phyloP scores from a whole-genome alignment of 1,139 yeast species.

The Suhomyces coccinellae region DNA sequence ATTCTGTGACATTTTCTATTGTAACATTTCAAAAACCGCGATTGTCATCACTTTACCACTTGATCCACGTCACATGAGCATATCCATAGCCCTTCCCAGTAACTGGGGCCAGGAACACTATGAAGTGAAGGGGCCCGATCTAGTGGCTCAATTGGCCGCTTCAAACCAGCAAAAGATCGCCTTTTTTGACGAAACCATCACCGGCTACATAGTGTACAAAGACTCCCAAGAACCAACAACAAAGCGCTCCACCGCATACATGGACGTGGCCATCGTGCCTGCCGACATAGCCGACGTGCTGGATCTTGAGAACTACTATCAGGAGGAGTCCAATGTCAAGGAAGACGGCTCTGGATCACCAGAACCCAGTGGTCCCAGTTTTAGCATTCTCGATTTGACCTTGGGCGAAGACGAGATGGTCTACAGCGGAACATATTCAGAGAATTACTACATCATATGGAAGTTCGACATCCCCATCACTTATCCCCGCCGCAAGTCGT shows the following conservation, averaged over 20 bases:
- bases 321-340: constrained; percentile 7
- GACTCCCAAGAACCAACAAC: constrained; percentile 13
- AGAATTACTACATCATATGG: constrained; percentile 27
- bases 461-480: constrained; percentile 34
- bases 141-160: constrained; percentile 5
- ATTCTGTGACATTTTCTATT: not conserved
- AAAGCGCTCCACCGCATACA: constrained; percentile 18
- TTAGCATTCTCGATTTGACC: constrained; percentile 19
- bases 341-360: not conserved
- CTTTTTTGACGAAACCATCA: constrained; percentile 42
- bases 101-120: constrained; percentile 1
- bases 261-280: constrained; percentile 33
- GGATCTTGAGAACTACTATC: constrained; percentile 7
- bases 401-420: constrained; percentile 18
- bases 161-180: constrained; percentile 19
- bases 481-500: constrained; percentile 38
- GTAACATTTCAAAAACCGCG: not conserved
- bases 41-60: not conserved
- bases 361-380: constrained; percentile 12
- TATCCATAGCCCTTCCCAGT: constrained; percentile 15
- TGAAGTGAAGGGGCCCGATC: not conserved
- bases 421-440: constrained; percentile 14
- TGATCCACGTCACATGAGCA: constrained; percentile 13
- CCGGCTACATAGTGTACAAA: constrained; percentile 32
- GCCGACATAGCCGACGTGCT: constrained; percentile 22